Base-by-base conservation (phyloP, 2,329 filamentous ascomycete genomes). In the Lasiodiplodia hormozganensis region DNA sequence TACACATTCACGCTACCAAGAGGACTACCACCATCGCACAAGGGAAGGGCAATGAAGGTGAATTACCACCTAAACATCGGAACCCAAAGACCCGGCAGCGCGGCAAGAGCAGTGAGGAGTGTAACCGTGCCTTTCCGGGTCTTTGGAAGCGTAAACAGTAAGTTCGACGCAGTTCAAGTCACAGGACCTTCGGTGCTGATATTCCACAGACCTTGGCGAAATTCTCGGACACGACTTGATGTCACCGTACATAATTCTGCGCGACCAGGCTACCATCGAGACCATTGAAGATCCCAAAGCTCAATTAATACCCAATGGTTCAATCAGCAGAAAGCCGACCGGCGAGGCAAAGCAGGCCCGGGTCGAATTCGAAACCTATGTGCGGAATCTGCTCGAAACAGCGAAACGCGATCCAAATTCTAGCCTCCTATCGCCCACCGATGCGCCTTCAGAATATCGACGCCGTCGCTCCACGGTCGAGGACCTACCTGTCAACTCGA, bases 161-260 rank as follows among this genome's bases (percentile, higher is more conserved):
- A 70, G 77, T 76, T 18, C 7, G 28, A n/a, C 2, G 12, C 4
- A 2, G 6, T 51, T 40, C 31, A 57, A 21, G 40, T 3, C 34
- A 11, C 12, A 10, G 18, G 7, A 21, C 10, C 64, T 74, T 23
- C 58, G 58, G 16, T 60, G 60, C 74, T 80, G 71, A 79, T 40
- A 2, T 34, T 8, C 79, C 56, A 11, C 64, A 88, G 85, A 78
- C 70, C 88, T 93, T 73, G 95, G 95, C 71, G 93, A 97, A 74
- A 91, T 97, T 40, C 86, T 97, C 16, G 93, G 94, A 1, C 95
- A 99, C 78, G 95, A 99, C 78, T 84, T 99, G 16, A 97, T 97
- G 91, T 91, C 89, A 49, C 96, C 96, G 0, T 97, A 98, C 76
- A 92, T 98, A 36, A 85, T 98, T 65, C 85, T 98, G 54, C 90